A percentile compares a stretch with the other conserved stretches of the same genome.
These are phyloP conservation scores for Spirogloea muscicola DNA, from an alignment of 139 green algal genomes.

Conservation along the genomic window DNA sequence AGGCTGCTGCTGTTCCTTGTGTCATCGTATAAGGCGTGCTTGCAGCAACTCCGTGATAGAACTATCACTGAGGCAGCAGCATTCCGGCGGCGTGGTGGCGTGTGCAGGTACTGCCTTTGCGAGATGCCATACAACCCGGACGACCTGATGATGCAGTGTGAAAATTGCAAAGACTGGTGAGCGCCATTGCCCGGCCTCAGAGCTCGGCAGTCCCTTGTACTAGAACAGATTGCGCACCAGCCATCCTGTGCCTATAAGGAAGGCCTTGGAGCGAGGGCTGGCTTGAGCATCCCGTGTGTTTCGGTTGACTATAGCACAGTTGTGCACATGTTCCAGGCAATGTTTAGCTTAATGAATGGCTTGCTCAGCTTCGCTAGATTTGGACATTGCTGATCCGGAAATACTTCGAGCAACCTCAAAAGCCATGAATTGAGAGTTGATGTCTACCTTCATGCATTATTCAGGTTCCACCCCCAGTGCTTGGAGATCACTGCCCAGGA, in stretches of 20 bases:
- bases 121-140: conserved; percentile 85
- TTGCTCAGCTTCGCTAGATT: background rate
- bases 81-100: no score
- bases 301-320: no score
- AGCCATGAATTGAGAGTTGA: no score
- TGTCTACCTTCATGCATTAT: background rate
- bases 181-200: background rate
- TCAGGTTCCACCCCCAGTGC: conserved; percentile 56
- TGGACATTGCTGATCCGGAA: background rate
- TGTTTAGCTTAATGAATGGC: background rate
- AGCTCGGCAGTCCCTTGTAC: background rate
- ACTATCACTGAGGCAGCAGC: no score
- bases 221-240: background rate
- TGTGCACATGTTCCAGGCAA: background rate
- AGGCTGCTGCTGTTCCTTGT: no score
- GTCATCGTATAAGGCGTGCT: no score
- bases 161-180: conserved; percentile 70
- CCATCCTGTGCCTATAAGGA: background rate
- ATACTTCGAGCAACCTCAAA: background rate
- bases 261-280: background rate
- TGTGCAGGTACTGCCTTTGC: conserved; percentile 71
- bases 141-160: conserved; percentile 73
- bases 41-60: no score
- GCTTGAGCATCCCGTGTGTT: background rate
- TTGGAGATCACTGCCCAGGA: conserved; percentile 29